Conservation (phyloP, 169 alveolate species). For the Besnoitia besnoiti region DNA sequence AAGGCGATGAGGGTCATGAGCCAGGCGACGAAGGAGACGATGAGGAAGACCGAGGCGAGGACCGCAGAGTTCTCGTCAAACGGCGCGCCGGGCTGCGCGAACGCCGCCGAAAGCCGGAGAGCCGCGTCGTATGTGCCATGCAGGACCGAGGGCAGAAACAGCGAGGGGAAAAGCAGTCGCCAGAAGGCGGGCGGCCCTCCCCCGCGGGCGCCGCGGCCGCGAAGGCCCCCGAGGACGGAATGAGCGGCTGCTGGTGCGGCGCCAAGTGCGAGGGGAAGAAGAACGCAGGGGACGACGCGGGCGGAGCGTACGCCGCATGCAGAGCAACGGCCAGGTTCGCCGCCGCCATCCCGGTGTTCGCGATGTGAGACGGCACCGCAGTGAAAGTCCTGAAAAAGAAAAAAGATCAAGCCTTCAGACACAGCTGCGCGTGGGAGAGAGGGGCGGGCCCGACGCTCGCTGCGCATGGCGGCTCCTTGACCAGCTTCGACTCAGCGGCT, state of each 20-base stretch:
- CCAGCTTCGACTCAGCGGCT: too few relatives aligned
- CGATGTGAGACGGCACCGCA: neutral
- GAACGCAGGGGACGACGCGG: neutral
- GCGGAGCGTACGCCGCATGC: neutral
- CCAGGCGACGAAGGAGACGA: neutral
- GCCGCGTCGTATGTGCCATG: slow-evolving; percentile 5
- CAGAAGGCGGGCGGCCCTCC: neutral
- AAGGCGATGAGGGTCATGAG: neutral
- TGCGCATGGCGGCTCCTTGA: too few relatives aligned
- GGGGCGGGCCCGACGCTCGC: too few relatives aligned
- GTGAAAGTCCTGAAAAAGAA: slow-evolving; percentile 5
- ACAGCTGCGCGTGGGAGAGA: too few relatives aligned
- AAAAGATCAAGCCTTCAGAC: too few relatives aligned
- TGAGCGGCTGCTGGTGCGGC: neutral
- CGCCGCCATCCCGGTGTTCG: slow-evolving; percentile 9
- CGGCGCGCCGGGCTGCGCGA: slow-evolving; percentile 17
- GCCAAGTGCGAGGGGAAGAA: neutral
- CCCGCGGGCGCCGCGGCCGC: neutral
- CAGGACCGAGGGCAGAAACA: neutral
- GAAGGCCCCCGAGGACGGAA: neutral
- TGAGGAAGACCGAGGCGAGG: neutral
- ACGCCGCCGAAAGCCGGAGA: neutral
- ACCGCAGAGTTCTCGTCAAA: neutral
- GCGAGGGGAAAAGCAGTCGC: neutral
- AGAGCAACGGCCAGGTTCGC: neutral